A percentile compares a stretch with the other conserved stretches of the same genome.
Evolutionary conservation across 2,329 filamentous ascomycete species (phyloP).

Genomic region (Fusarium beomiforme): DNA sequence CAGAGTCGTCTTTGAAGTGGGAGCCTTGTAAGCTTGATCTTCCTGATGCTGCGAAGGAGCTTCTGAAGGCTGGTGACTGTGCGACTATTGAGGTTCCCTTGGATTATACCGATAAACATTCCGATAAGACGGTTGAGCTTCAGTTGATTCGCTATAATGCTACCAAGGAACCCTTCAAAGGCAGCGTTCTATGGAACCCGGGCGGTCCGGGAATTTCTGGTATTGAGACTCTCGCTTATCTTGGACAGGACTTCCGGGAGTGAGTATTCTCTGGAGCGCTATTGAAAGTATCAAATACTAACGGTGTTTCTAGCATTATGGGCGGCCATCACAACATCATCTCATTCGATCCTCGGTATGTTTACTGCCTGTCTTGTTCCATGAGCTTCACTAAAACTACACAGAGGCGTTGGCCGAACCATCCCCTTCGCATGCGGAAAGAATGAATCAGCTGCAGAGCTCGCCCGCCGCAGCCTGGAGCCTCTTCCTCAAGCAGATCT

Average conservation of each 20-base stretch:
- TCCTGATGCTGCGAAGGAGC: neutral
- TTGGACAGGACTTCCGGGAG: slow-evolving; percentile 22
- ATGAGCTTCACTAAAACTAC: neutral
- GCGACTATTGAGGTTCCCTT: slow-evolving; percentile 50
- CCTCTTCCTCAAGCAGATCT: slow-evolving; percentile 8
- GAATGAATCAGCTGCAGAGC: neutral
- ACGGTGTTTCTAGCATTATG: slow-evolving; percentile 3
- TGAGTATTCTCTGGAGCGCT: rapidly evolving
- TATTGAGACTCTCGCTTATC: slow-evolving; percentile 16
- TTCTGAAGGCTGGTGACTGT: slow-evolving; percentile 42
- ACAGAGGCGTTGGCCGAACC: slow-evolving; percentile 28
- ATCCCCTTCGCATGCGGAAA: slow-evolving; percentile 27
- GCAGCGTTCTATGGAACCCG: slow-evolving; percentile 53
- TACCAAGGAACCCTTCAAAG: slow-evolving; percentile 43
- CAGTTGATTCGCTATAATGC: slow-evolving; percentile 47
- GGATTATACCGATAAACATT: slow-evolving; percentile 48
- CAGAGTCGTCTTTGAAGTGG: slow-evolving; percentile 6
- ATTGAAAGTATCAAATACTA: neutral
- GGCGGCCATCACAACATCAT: slow-evolving; percentile 28
- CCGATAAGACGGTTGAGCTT: slow-evolving; percentile 43
- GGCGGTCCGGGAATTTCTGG: slow-evolving; percentile 47
- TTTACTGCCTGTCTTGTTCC: rapidly evolving
- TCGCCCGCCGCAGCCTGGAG: slow-evolving; percentile 1
- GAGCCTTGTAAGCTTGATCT: slow-evolving; percentile 10
- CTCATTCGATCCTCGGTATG: slow-evolving; percentile 38